Conservation (phyloP, 805 yeast species). For the Blastobotrys parvus region DNA sequence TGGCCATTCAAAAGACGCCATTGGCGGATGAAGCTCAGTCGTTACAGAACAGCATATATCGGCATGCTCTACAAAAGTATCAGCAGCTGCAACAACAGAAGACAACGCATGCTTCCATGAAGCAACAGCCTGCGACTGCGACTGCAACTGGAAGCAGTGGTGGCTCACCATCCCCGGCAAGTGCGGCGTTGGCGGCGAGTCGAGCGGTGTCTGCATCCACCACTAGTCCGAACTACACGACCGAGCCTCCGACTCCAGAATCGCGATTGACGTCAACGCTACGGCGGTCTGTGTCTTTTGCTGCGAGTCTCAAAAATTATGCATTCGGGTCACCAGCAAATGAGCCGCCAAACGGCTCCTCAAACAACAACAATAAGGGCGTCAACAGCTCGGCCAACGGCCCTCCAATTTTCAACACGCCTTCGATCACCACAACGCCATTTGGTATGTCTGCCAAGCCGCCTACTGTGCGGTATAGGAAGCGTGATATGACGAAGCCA, state of each 20-base stretch:
- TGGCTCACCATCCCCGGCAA: background rate
- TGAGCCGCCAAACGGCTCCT: background rate
- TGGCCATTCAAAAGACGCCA: conserved; percentile 55
- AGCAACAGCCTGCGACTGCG: background rate
- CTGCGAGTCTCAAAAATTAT: conserved; percentile 13
- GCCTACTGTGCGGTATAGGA: conserved; percentile 21
- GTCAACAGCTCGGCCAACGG: background rate
- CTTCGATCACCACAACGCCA: conserved; percentile 22
- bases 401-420: background rate
- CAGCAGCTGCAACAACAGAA: background rate
- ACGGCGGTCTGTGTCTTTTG: conserved; percentile 22
- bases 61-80: background rate
- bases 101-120: background rate
- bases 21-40: conserved; percentile 55
- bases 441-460: conserved; percentile 28
- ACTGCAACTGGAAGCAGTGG: too few relatives aligned
- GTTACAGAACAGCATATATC: conserved; percentile 11
- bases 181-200: background rate
- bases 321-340: conserved; percentile 10
- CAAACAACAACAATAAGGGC: too few relatives aligned
- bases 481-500: conserved; percentile 17
- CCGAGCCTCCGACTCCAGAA: too few relatives aligned
- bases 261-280: conserved; percentile 12
- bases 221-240: too few relatives aligned
- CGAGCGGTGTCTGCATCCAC: background rate